Percentiles rank a stretch among this genome's conserved stretches.
Evolutionary conservation across 202 grass and related monocot genomes (phyloP).

Genomic region (Cymbopogon flexuosus): DNA sequence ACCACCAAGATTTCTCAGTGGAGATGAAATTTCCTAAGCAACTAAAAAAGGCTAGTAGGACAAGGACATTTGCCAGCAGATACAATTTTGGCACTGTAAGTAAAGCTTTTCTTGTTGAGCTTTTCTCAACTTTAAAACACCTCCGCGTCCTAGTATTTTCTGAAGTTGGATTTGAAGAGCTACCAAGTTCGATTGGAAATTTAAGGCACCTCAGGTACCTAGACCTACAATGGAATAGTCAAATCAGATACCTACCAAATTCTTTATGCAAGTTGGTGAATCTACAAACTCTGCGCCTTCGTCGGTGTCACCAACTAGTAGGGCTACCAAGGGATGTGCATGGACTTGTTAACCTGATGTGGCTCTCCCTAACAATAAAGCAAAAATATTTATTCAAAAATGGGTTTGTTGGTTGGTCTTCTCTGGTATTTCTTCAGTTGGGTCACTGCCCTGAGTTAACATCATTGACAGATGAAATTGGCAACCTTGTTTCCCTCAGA

Average conservation of each 20-base stretch:
- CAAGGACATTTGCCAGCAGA: not conserved
- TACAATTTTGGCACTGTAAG: not conserved
- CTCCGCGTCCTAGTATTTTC: not conserved
- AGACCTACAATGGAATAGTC: not conserved
- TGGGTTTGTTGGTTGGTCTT: not conserved
- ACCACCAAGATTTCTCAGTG: not conserved
- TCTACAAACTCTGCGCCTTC: not conserved
- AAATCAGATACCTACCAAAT: not conserved
- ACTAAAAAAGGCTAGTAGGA: not conserved
- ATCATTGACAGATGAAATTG: not conserved
- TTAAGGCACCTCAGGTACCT: slow-evolving; percentile 15
- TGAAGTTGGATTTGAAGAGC: not conserved
- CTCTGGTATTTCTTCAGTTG: not conserved
- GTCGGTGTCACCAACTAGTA: not conserved
- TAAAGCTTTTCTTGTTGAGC: slow-evolving; percentile 18
- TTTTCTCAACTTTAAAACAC: not conserved
- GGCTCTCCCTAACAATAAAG: not conserved
- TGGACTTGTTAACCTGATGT: not conserved
- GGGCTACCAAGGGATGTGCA: not conserved
- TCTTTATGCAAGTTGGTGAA: slow-evolving; percentile 12
- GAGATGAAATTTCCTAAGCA: slow-evolving; percentile 2
- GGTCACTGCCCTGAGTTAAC: not conserved
- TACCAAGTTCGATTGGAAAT: slow-evolving; percentile 18
- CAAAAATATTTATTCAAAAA: not conserved
- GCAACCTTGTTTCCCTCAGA: not conserved